Evolutionary conservation across 2,329 filamentous ascomycete genomes (phyloP).

Genomic region (Trichoderma guizhouense): DNA sequence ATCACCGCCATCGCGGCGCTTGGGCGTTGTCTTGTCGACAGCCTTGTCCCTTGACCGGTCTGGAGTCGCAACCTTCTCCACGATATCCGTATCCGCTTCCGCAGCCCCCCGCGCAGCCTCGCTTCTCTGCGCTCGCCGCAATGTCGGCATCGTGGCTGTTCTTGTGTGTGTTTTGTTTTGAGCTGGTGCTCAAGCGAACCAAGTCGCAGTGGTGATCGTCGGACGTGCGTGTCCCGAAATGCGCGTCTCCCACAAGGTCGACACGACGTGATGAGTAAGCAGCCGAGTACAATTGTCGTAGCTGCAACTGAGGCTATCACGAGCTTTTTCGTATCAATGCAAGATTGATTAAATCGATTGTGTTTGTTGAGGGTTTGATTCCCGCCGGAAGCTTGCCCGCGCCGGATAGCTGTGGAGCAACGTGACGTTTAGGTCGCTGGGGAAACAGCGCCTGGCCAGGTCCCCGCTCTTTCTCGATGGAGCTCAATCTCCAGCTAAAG

Average conservation of each 20-base stretch:
- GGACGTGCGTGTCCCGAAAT: background rate
- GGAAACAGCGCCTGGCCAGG: constrained; percentile 25
- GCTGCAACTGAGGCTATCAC: background rate
- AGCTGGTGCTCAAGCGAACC: background rate
- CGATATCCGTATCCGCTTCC: background rate
- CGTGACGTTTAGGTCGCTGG: constrained; percentile 31
- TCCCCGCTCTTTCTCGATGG: constrained; percentile 15
- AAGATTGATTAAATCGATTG: background rate
- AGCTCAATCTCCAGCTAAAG: constrained; percentile 7
- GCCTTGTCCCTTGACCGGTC: constrained; percentile 2
- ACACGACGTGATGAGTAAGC: background rate
- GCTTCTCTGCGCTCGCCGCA: constrained; percentile 11
- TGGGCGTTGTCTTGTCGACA: background rate
- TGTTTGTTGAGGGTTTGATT: constrained; percentile 5
- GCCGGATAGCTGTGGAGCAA: constrained; percentile 14
- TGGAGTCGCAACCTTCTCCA: background rate
- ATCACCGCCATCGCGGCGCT: background rate
- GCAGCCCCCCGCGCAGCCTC: background rate
- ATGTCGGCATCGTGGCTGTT: constrained; percentile 11
- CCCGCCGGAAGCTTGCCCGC: constrained; percentile 5
- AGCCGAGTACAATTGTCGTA: background rate
- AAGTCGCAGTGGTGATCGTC: background rate
- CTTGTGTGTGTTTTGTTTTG: background rate
- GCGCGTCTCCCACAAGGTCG: background rate
- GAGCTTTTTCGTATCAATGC: background rate